phyloP scores from a whole-genome alignment of 441 rosid species.

The Pelargonium citronellum region DNA sequence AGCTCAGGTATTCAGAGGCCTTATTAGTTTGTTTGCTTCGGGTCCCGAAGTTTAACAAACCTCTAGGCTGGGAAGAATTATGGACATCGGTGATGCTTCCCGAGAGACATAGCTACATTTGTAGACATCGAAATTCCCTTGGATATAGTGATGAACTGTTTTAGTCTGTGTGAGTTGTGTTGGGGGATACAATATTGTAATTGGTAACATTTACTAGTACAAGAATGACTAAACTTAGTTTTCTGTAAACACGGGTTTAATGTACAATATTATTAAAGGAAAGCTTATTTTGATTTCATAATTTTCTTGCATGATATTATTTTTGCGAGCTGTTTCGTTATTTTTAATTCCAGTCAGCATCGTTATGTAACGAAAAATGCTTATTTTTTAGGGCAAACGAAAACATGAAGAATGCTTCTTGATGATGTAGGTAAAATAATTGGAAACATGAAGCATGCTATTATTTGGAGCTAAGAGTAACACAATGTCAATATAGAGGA shows the following conservation, averaged over 20 bases:
- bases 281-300: not conserved
- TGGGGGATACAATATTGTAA: not conserved
- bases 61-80: not conserved
- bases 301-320: not conserved
- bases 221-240: not conserved
- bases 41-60: conserved; percentile 65
- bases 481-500: too few relatives aligned
- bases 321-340: too few relatives aligned
- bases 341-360: too few relatives aligned
- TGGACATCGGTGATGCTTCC: too few relatives aligned
- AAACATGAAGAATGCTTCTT: too few relatives aligned
- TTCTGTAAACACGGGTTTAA: not conserved
- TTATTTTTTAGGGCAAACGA: too few relatives aligned
- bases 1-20: conserved; percentile 85
- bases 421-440: too few relatives aligned
- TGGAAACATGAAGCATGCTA: too few relatives aligned
- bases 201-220: not conserved
- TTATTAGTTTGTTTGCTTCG: conserved; percentile 71
- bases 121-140: too few relatives aligned
- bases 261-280: not conserved
- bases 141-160: not conserved
- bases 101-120: too few relatives aligned
- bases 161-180: not conserved
- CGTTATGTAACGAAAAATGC: too few relatives aligned
- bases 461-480: too few relatives aligned